Evolutionary conservation across 148 eudicot genomes (phyloP).

Genomic region (Cornus controversa): DNA sequence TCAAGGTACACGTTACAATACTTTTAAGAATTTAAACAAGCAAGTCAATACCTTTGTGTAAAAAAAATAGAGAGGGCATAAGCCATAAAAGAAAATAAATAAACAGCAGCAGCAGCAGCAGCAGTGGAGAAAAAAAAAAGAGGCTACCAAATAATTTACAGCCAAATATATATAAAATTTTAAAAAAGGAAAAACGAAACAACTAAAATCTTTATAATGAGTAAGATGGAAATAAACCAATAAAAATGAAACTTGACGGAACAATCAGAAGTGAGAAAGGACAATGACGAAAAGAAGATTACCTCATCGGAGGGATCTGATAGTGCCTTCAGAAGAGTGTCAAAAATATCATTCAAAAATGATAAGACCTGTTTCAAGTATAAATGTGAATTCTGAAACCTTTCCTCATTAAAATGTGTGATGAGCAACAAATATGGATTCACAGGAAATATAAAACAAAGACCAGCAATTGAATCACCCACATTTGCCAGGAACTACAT

Average conservation of each 20-base stretch:
- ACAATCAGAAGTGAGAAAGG: neutral
- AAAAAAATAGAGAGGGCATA: neutral
- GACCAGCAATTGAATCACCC: neutral
- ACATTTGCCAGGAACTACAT: neutral
- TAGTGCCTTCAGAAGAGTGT: conserved; percentile 81
- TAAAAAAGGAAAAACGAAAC: neutral
- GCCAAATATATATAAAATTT: neutral
- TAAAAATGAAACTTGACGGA: neutral
- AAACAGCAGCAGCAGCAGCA: neutral
- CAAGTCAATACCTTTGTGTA: neutral
- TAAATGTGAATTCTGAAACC: conserved; percentile 8
- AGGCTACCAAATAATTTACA: neutral
- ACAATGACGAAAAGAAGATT: conserved; percentile 19
- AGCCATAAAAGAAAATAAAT: neutral
- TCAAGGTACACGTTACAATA: neutral
- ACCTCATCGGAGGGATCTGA: conserved; percentile 99
- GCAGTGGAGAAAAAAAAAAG: neutral
- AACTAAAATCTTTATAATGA: neutral
- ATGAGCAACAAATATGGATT: neutral
- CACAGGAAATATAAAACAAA: neutral
- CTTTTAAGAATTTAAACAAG: neutral
- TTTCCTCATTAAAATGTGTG: conserved; percentile 2
- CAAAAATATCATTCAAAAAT: conserved; percentile 74
- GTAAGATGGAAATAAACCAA: neutral
- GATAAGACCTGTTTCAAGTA: conserved; percentile 64